Evolutionary conservation across 2,329 filamentous ascomycete genomes (phyloP), one percentile per base, ranked within the genome.

Genomic region (Cladorrhinum sp.): DNA sequence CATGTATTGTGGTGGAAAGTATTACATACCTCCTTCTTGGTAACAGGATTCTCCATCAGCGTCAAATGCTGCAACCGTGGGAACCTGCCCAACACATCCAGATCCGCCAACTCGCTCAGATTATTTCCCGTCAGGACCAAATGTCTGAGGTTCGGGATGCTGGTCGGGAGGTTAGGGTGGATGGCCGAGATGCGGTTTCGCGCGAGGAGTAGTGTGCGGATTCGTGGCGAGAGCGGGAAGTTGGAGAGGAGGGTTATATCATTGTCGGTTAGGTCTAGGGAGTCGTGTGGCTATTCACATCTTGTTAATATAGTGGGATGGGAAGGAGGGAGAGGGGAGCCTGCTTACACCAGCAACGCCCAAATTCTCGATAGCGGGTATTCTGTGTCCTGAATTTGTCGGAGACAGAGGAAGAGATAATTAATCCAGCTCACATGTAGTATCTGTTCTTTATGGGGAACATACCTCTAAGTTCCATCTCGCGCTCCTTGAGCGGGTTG

Each of bases 401-500:
- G 25, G 16, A 29, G 6, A 24, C 22, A 4, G 48, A 29, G 20
- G 20, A 77, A 74, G 79, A 82, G 82, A 85, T 79, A 90, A 93
- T 96, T 88, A 95, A 93, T 85, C 85, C 83, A 91, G 89, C 85
- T 87, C 87, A 86, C 85, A 86, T 92, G 91, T 91, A 96, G 92
- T 86, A 96, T 95, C 92, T 93, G 91, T 83, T 87, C 92, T 92
- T 96, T 92, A 86, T 48, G 45, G 24, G 29, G 78, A 78, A 84
- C 92, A 87, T 90, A 98, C 95, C 95, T 96, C 95, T 88, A 72
- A 99, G 91, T 83, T 98, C 93, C 76, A 99, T 87, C 85, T 99
- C 95, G 78, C 95, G 92, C 85, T 99, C 95, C 81, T 95, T 96
- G 77, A 99, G 85, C 75, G 93, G 93, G 79, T 98, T 99, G 79